Evolutionary conservation across 2,329 filamentous ascomycete species (phyloP).

Genomic region (Colletotrichum sp.): DNA sequence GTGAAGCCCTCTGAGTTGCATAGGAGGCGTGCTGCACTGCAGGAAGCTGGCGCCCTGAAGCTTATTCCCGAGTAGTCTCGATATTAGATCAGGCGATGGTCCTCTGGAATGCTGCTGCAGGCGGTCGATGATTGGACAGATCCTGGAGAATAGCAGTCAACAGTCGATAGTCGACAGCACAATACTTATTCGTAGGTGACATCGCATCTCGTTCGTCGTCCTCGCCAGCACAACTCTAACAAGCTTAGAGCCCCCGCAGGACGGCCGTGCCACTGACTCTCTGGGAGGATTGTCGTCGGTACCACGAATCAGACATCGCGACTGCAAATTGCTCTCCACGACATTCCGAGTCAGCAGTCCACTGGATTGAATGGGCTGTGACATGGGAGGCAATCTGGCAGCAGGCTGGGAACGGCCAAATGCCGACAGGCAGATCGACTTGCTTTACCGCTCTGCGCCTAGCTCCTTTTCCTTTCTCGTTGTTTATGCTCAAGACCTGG

Average conservation of each 20-base stretch:
- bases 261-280: not conserved
- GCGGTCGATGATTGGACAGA: not conserved
- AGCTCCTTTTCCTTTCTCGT: constrained; percentile 7
- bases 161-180: not conserved
- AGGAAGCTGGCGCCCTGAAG: constrained; percentile 13
- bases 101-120: not conserved
- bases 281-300: not conserved
- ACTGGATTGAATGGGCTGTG: constrained; percentile 3
- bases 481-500: not conserved
- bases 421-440: constrained; percentile 25
- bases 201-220: not conserved
- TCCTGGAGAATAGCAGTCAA: not conserved
- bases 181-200: not conserved
- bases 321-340: constrained; percentile 15
- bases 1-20: not conserved
- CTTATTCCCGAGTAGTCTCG: constrained; percentile 1
- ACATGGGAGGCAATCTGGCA: constrained; percentile 20
- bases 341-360: constrained; percentile 13
- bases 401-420: constrained; percentile 20
- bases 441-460: constrained; percentile 25
- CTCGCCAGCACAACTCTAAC: not conserved
- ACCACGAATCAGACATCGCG: constrained; percentile 7
- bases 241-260: not conserved
- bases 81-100: not conserved
- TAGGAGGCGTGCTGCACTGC: constrained; percentile 3